These are phyloP conservation scores for Globisporangium alternatum DNA, from an alignment of 352 stramenopile species.

Conservation along the genomic window DNA sequence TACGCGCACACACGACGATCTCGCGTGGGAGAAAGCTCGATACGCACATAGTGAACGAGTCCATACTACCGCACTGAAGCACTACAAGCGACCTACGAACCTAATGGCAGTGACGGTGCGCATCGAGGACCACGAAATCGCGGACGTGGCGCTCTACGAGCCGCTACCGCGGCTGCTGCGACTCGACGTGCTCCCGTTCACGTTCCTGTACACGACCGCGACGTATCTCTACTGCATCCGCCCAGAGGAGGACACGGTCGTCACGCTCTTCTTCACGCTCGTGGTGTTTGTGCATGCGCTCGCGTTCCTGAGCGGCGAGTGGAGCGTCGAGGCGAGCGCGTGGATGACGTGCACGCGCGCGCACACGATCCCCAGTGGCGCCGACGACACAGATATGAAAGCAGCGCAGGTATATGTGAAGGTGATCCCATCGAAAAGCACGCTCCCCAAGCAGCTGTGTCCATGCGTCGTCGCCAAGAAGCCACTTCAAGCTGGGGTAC, in stretches of 20 bases:
- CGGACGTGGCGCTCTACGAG: slow-evolving; percentile 52
- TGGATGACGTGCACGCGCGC: slow-evolving; percentile 37
- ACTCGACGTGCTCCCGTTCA: slow-evolving; percentile 50
- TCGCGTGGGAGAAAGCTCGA: too few species aligned
- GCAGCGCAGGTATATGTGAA: slow-evolving; percentile 35
- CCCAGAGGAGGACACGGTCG: slow-evolving; percentile 34
- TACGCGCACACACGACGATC: too few species aligned
- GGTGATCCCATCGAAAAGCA: slow-evolving; percentile 46
- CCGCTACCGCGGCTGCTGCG: slow-evolving; percentile 53
- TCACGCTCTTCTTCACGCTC: slow-evolving; percentile 41
- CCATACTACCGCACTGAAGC: not conserved
- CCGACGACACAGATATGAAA: not conserved
- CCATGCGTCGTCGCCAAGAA: slow-evolving; percentile 29
- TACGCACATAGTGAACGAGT: not conserved
- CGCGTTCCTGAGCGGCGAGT: slow-evolving; percentile 49
- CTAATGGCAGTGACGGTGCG: slow-evolving; percentile 24
- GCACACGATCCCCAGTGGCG: slow-evolving; percentile 4
- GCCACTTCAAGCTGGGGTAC: slow-evolving; percentile 18
- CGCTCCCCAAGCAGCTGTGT: slow-evolving; percentile 58
- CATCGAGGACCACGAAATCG: slow-evolving; percentile 55
- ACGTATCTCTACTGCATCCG: slow-evolving; percentile 28
- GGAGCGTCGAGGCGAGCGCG: slow-evolving; percentile 38
- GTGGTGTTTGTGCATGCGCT: slow-evolving; percentile 52
- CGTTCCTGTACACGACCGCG: slow-evolving; percentile 35
- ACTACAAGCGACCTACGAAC: too few species aligned